phyloP scores from a whole-genome alignment of 2,329 filamentous ascomycete species.

The Hypoxylon sp. region DNA sequence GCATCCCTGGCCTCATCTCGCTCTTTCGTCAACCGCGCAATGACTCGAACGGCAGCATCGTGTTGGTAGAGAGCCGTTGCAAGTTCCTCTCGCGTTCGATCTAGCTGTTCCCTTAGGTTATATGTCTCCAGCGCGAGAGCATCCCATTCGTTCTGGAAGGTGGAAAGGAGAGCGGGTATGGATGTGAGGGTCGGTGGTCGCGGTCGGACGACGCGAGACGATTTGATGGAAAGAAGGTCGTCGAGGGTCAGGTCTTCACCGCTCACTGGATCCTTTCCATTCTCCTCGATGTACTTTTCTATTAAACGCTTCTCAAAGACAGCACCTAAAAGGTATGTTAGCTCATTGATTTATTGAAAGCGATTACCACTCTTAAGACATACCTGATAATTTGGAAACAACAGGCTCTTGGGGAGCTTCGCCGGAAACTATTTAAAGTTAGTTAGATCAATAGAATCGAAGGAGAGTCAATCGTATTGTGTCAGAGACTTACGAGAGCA shows the following conservation, averaged over 20 bases:
- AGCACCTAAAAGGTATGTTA: slow-evolving; percentile 71
- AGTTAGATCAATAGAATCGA: slow-evolving; percentile 42
- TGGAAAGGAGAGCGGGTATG: slow-evolving; percentile 91
- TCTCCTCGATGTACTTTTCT: slow-evolving; percentile 92
- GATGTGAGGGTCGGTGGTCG: slow-evolving; percentile 95
- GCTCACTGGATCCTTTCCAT: slow-evolving; percentile 92
- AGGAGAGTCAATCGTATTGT: not conserved
- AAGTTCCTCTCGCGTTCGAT: slow-evolving; percentile 92
- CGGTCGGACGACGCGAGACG: slow-evolving; percentile 85
- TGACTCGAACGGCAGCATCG: slow-evolving; percentile 95
- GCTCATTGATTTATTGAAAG: slow-evolving; percentile 37
- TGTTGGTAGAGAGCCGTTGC: slow-evolving; percentile 96
- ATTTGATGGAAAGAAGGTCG: slow-evolving; percentile 90
- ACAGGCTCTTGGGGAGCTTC: slow-evolving; percentile 96
- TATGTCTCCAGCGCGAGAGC: slow-evolving; percentile 92
- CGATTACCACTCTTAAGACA: slow-evolving; percentile 51
- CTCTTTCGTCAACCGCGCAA: slow-evolving; percentile 90
- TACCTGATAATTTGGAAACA: slow-evolving; percentile 93
- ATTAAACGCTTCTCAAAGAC: slow-evolving; percentile 97
- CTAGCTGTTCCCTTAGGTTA: slow-evolving; percentile 88
- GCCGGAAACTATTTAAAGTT: slow-evolving; percentile 80
- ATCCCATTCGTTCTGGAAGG: slow-evolving; percentile 99
- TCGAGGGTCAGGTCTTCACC: slow-evolving; percentile 86
- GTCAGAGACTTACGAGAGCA: slow-evolving; percentile 61
- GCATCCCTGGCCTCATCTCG: slow-evolving; percentile 93